A percentile compares a stretch with the other conserved stretches of the same genome.
phyloP scores from a whole-genome alignment of 371 early-diverging fungal species.

The Dinochytrium kinnereticum region DNA sequence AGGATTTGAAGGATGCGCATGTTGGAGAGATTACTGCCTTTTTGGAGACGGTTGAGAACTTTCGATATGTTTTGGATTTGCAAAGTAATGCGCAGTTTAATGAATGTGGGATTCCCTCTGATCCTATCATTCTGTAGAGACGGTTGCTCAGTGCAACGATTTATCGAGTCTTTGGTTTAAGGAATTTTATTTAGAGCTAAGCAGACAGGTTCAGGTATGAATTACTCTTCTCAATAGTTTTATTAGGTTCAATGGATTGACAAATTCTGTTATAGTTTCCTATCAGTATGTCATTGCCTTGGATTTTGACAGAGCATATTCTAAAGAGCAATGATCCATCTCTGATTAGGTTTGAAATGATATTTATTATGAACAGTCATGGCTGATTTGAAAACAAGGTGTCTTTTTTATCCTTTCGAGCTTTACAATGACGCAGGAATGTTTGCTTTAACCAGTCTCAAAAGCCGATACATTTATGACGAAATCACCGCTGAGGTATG shows the following conservation, averaged over 20 bases:
- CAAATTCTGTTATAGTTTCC: conserved; percentile 50
- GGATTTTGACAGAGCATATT: conserved; percentile 54
- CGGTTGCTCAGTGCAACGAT: conserved; percentile 37
- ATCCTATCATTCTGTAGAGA: conserved; percentile 30
- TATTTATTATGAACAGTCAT: not conserved
- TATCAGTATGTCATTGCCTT: conserved; percentile 61
- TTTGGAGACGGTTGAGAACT: conserved; percentile 27
- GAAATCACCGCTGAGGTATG: conserved; percentile 61
- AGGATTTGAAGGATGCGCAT: conserved; percentile 57
- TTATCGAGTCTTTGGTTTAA: conserved; percentile 60
- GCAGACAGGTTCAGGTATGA: conserved; percentile 54
- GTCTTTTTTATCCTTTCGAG: conserved; percentile 49
- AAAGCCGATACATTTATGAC: conserved; percentile 52
- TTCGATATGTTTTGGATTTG: conserved; percentile 41
- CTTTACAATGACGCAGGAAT: conserved; percentile 58
- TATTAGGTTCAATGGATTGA: too few relatives aligned
- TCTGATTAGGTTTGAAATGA: conserved; percentile 30
- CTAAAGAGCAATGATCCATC: conserved; percentile 45
- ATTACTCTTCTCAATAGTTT: too few relatives aligned
- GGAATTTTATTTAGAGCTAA: conserved; percentile 61
- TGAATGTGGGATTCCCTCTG: too few relatives aligned
- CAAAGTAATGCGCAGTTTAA: too few relatives aligned
- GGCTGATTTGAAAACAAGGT: conserved; percentile 22
- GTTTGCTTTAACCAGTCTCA: conserved; percentile 43
- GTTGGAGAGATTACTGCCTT: conserved; percentile 46